Conservation (phyloP, 1,139 yeast genomes). For the Saccharomyces pastorianus region DNA sequence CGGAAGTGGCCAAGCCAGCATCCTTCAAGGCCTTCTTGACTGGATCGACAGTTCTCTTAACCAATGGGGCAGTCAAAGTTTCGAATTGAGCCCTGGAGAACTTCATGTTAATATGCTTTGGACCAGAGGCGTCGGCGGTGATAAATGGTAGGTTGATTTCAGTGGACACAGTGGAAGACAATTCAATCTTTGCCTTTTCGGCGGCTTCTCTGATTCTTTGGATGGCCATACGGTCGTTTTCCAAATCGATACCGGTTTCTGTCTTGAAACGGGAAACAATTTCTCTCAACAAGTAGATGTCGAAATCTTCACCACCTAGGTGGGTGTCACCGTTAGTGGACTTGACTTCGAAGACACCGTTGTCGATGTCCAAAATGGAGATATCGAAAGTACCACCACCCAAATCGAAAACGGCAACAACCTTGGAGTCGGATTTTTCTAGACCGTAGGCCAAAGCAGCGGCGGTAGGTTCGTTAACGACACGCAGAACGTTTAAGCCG, state of each 20-base stretch:
- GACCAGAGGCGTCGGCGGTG: slow-evolving; percentile 8
- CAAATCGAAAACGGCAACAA: slow-evolving; percentile 83
- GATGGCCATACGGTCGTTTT: slow-evolving; percentile 68
- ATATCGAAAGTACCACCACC: slow-evolving; percentile 98
- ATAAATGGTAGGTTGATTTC: slow-evolving; percentile 6
- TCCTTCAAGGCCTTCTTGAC: slow-evolving; percentile 89
- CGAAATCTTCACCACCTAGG: slow-evolving; percentile 96
- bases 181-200: slow-evolving; percentile 92
- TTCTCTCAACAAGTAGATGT: slow-evolving; percentile 79
- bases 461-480: slow-evolving; percentile 93
- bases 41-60: slow-evolving; percentile 85
- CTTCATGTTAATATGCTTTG: slow-evolving; percentile 37
- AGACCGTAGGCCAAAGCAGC: slow-evolving; percentile 95
- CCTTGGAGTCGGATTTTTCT: slow-evolving; percentile 80
- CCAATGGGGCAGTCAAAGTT: slow-evolving; percentile 78
- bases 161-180: slow-evolving; percentile 63
- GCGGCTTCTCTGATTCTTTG: slow-evolving; percentile 92
- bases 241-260: slow-evolving; percentile 73
- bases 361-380: slow-evolving; percentile 77
- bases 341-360: slow-evolving; percentile 91
- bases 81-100: slow-evolving; percentile 93
- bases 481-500: slow-evolving; percentile 83
- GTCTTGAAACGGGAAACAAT: slow-evolving; percentile 79
- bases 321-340: slow-evolving; percentile 95
- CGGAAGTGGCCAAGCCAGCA: slow-evolving; percentile 73